Evolutionary conservation across 139 green algal species (phyloP), one percentile per base, ranked within the genome.

Genomic region (Picochlorum costavermella): DNA sequence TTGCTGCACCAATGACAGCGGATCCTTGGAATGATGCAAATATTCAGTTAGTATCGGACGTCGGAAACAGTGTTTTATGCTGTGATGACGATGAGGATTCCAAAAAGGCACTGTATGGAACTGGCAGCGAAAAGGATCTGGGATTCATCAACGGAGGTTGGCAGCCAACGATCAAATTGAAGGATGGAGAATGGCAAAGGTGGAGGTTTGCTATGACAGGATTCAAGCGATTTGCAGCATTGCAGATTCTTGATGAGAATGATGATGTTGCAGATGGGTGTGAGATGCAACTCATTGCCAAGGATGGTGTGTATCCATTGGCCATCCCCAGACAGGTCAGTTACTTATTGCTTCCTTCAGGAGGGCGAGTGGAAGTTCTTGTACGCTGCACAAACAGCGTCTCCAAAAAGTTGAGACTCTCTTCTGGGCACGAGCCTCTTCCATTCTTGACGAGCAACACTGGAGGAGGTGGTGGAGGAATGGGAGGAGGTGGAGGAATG

Each of bases 261-360:
- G 25, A 59, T 36, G 23, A 30, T 33, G 23, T 33, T 12, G 25
- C 20, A 16, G 25, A 59, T 1, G 50, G 28, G 12, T 59, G 50
- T 59, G 50, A 59, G 12, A 59, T 59, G 25, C 20, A 59, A 59
- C 20, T 59, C 5, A 36, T 59, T 30, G 50, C 50, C 25, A 59
- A 59, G 25, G 50, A 59, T 40, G 50, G 50, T n/a, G 50, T 59
- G 50, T 59, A 59, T 59, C 50, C 20, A 31, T n/a, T 59, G 23
- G 12, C 12, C 5, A 30, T 59, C 36, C 50, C 50, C 20, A 20
- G 50, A 33, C 50, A 31, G 12, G 28, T 59, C 50, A 33, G 28
- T 10, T 33, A 59, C 8, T 14, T 59, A 13, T 30, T 59, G 8
- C 14, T 59, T 30, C 50, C 50, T 37, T 30, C 50, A 1, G 50